Conservation (phyloP, 306 rosid species). For the Castanopsis chinensis region DNA sequence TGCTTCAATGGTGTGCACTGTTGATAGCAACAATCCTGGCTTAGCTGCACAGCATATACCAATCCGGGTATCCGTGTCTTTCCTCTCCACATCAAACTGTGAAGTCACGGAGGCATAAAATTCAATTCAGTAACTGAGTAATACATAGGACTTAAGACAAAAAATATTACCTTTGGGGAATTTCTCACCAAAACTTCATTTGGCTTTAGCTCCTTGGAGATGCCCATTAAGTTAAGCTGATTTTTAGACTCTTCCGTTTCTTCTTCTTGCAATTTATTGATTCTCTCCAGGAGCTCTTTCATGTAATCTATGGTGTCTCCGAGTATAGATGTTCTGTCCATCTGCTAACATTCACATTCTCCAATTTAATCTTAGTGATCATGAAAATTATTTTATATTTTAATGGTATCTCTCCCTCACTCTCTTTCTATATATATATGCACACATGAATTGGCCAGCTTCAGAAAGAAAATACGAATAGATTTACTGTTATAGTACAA, state of each 20-base stretch:
- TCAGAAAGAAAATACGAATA: constrained; percentile 1
- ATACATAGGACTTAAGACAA: not conserved
- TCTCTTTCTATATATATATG: too few species aligned
- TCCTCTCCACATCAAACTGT: constrained; percentile 90
- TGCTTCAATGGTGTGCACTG: constrained; percentile 83
- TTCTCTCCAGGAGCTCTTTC: constrained; percentile 92
- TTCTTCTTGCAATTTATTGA: constrained; percentile 76
- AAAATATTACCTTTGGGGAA: constrained; percentile 75
- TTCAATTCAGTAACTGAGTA: constrained; percentile 5
- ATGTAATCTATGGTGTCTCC: constrained; percentile 97
- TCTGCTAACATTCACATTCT: constrained; percentile 38
- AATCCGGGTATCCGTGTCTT: constrained; percentile 64
- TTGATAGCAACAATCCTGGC: constrained; percentile 78
- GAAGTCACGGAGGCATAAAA: not conserved
- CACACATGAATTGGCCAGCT: constrained; percentile 3
- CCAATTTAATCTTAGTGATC: constrained; percentile 14
- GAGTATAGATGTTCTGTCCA: constrained; percentile 98
- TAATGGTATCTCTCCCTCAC: not conserved
- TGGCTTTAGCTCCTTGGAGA: constrained; percentile 64
- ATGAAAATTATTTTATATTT: not conserved
- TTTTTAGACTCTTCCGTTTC: constrained; percentile 45
- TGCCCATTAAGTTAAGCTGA: constrained; percentile 46
- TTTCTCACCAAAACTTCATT: constrained; percentile 71
- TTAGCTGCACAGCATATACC: constrained; percentile 83
- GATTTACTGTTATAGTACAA: constrained; percentile 12